Base-by-base conservation (phyloP, 352 stramenopile species). In the Pythium periplocum region DNA sequence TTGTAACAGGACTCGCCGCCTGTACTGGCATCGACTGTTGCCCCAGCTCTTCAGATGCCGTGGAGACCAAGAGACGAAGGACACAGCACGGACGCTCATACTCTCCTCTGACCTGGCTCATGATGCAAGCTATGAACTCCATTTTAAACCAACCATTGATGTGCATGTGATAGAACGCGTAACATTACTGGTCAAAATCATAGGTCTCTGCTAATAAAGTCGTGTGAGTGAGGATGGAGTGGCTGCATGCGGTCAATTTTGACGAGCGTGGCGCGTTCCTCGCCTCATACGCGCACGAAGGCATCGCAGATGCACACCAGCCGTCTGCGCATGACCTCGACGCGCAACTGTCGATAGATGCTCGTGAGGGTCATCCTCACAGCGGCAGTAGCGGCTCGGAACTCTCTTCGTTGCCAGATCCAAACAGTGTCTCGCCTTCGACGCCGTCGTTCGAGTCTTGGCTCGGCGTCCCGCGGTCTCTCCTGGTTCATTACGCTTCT, bases 261-360 rank as follows among this genome's bases (percentile, higher is more conserved):
- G 49, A 55, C 46, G 68, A 68, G 48, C 46, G 46, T 44, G 55
- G 64, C 38, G 46, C 53, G 39, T 73, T 71, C 44, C 33, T 71
- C 4, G 51, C 50, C 45, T 31, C 44, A 39, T 4, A 31, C 43
- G 12, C 45, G 34, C 6, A 26, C 33, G 4, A 33, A 32, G 34
- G 37, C 12, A 47, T 45, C 45, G 10, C 34, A 51, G 17, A 11
- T 34, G 48, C 6, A 30, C 39, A 48, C 6, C 44, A 54, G n/a
- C 37, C 5, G 26, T 30, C 4, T 17, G 38, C 37, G n/a, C 9
- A 33, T 7, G 36, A 9, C 2, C 4, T 5, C 3, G 32, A 46
- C 26, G 30, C 30, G 41, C 39, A 34, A 8, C 37, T 40, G 49
- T 47, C 26, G 49, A 47, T 33, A 35, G 46, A n/a, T 51, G 17